These are phyloP conservation scores for Jaapia argillacea DNA, from an alignment of 768 basidiomycete genomes.

Conservation along the genomic window DNA sequence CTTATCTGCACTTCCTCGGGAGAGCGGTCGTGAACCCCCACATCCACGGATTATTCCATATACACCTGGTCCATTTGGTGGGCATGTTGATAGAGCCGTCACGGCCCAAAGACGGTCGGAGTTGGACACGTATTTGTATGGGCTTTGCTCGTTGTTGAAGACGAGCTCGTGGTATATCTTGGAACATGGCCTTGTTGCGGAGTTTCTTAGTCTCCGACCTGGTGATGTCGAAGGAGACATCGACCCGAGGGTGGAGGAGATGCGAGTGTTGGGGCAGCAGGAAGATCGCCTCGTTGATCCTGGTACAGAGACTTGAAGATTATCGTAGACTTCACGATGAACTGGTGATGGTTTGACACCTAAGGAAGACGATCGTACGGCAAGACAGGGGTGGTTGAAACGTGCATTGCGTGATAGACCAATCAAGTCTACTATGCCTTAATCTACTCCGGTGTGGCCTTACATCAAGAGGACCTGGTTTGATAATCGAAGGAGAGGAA, in stretches of 20 bases:
- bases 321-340: no score
- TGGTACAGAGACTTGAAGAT: no score
- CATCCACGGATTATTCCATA: conserved; percentile 78
- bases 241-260: conserved; percentile 47
- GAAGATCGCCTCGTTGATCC: conserved; percentile 54
- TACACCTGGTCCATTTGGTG: conserved; percentile 94
- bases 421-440: no score
- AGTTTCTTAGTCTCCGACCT: conserved; percentile 76
- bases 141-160: conserved; percentile 62
- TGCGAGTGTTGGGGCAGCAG: conserved; percentile 50
- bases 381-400: no score
- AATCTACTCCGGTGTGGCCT: no score
- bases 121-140: conserved; percentile 80
- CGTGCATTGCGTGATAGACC: no score
- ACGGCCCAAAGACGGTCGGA: conserved; percentile 75
- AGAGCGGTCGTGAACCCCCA: conserved; percentile 72
- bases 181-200: conserved; percentile 68
- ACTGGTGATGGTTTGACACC: no score
- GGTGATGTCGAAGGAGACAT: conserved; percentile 74
- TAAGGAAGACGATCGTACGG: no score
- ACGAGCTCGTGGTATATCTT: conserved; percentile 70
- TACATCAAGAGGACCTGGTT: no score
- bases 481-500: no score
- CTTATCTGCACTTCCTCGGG: conserved; percentile 77
- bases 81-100: conserved; percentile 73